Evolutionary conservation across 2,329 filamentous ascomycete species (phyloP).

Genomic region (Epichloe aotearoae): DNA sequence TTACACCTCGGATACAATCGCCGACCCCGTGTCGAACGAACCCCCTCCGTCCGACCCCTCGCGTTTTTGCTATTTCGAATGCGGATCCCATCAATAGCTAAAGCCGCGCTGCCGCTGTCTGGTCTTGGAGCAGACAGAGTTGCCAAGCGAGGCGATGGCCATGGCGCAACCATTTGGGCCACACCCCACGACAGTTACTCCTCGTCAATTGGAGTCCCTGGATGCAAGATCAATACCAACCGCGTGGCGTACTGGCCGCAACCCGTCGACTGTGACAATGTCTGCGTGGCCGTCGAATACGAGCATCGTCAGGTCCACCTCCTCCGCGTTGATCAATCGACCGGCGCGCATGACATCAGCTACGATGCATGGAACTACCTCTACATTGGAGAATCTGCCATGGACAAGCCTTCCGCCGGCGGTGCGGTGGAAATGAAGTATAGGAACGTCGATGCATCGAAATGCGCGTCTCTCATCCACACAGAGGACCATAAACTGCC

Average conservation of each 20-base stretch:
- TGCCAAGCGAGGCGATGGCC: conserved; percentile 6
- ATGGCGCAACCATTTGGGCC: conserved; percentile 14
- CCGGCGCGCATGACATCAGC: conserved; percentile 43
- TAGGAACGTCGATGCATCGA: conserved; percentile 27
- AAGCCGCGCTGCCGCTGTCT: not conserved
- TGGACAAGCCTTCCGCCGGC: conserved; percentile 30
- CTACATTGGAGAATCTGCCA: conserved; percentile 32
- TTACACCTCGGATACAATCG: no score
- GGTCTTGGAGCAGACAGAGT: not conserved
- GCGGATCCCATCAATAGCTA: not conserved
- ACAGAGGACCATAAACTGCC: conserved; percentile 26
- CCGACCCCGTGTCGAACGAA: no score
- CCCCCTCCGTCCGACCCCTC: not conserved
- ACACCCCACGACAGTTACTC: conserved; percentile 46
- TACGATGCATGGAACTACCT: conserved; percentile 53
- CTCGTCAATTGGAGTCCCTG: conserved; percentile 45
- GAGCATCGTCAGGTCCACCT: conserved; percentile 41
- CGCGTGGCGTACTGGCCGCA: conserved; percentile 48
- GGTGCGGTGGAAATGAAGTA: conserved; percentile 35
- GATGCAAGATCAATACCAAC: conserved; percentile 47
- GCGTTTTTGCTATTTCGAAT: not conserved
- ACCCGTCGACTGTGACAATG: conserved; percentile 39
- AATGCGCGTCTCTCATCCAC: conserved; percentile 35
- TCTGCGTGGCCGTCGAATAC: conserved; percentile 41
- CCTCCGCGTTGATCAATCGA: conserved; percentile 43